These are phyloP conservation scores for Epichloe glyceriae DNA, from an alignment of 2,329 filamentous ascomycete species.

Conservation along the genomic window DNA sequence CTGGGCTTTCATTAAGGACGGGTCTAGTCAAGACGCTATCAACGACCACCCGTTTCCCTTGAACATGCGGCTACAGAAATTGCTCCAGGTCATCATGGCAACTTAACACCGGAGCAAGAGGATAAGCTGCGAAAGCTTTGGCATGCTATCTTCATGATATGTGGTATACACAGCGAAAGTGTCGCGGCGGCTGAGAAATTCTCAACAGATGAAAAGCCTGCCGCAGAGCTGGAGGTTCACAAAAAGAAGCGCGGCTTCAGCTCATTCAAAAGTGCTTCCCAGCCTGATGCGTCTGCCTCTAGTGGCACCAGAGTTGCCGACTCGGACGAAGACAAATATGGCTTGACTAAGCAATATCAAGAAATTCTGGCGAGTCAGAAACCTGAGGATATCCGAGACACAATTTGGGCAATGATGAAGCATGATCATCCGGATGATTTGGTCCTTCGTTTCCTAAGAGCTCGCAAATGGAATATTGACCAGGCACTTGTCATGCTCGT, in stretches of 20 bases:
- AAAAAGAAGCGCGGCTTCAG: conserved; percentile 59
- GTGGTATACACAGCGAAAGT: conserved; percentile 39
- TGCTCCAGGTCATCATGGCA: conserved; percentile 66
- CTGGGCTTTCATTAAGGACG: not conserved
- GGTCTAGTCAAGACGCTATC: not conserved
- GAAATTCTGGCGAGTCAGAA: conserved; percentile 64
- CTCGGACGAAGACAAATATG: conserved; percentile 76
- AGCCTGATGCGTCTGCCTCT: conserved; percentile 17
- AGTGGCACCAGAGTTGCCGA: conserved; percentile 23
- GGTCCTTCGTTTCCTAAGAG: conserved; percentile 68
- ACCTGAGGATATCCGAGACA: conserved; percentile 64
- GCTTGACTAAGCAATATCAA: conserved; percentile 74
- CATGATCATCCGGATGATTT: conserved; percentile 86
- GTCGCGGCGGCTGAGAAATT: conserved; percentile 12
- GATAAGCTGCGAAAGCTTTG: conserved; percentile 81
- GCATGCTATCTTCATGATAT: conserved; percentile 62
- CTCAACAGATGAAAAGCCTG: not conserved
- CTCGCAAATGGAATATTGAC: conserved; percentile 92
- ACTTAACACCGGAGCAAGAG: conserved; percentile 80
- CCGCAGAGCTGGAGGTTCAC: conserved; percentile 39
- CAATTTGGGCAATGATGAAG: conserved; percentile 92
- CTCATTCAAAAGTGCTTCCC: conserved; percentile 48
- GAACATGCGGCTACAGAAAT: conserved; percentile 27
- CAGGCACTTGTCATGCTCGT: conserved; percentile 90
- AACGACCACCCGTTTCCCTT: not conserved